Evolutionary conservation across 495 filamentous ascomycete genomes (phyloP).

Genomic region (Rhizodiscina lignyota): DNA sequence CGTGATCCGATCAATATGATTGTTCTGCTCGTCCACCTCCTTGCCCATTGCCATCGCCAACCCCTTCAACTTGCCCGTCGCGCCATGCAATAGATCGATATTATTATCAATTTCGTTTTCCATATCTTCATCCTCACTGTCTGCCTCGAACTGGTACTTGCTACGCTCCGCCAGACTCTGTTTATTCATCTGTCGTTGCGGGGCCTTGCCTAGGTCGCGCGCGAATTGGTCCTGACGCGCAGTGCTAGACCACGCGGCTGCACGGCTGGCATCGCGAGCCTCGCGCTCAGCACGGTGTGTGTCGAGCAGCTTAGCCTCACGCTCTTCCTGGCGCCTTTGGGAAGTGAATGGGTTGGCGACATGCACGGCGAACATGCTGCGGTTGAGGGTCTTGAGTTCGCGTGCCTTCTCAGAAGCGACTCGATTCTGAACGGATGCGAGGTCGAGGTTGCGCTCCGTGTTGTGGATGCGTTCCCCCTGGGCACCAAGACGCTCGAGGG

Average conservation of each 20-base stretch:
- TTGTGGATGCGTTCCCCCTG: constrained; percentile 68
- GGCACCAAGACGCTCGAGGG: constrained; percentile 49
- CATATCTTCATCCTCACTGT: constrained; percentile 60
- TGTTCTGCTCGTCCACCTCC: constrained; percentile 63
- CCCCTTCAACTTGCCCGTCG: constrained; percentile 44
- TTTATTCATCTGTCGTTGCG: constrained; percentile 19
- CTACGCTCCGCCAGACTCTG: constrained; percentile 45
- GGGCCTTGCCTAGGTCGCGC: constrained; percentile 25
- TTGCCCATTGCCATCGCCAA: constrained; percentile 52
- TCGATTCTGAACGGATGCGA: constrained; percentile 47
- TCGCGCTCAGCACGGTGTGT: constrained; percentile 52
- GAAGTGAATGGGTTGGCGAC: constrained; percentile 9
- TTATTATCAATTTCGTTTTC: constrained; percentile 35
- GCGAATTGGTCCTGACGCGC: constrained; percentile 45
- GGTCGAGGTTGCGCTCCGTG: constrained; percentile 57
- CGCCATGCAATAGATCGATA: constrained; percentile 25
- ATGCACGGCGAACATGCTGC: constrained; percentile 57
- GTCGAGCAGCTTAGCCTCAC: constrained; percentile 43
- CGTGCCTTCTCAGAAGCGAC: constrained; percentile 58
- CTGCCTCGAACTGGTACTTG: constrained; percentile 67
- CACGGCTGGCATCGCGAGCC: constrained; percentile 46
- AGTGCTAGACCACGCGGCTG: constrained; percentile 39
- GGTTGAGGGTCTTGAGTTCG: constrained; percentile 61
- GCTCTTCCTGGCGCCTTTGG: constrained; percentile 31
- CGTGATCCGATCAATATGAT: constrained; percentile 53